Base-by-base conservation (phyloP, 805 yeast genomes). In the Wickerhamiella lipophila region DNA sequence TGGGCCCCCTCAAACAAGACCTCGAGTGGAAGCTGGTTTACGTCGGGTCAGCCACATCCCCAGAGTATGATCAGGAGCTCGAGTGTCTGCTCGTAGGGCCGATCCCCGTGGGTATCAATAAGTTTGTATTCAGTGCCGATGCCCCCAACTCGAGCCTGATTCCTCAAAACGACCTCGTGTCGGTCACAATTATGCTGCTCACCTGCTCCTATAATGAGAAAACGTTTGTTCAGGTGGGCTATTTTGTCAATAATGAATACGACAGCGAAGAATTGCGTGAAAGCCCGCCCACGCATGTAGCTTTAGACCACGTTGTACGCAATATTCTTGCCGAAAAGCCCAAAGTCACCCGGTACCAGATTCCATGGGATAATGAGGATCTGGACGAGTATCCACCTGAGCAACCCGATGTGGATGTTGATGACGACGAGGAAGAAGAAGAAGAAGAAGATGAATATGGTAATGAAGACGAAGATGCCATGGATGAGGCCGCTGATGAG, bases 81-180 rank as follows among this genome's bases (percentile, higher is more conserved):
- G 99, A 92, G 61, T 87, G 96, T 1, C 79, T 92, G 34, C 68
- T 92, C n/a, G 99, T 92, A 3, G 99, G 99, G 0, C 99, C 99
- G 0, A 95, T 92, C 1, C 99, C 98, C 0, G 95, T 92, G 1
- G 99, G 99, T 1, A 79, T 89, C 36, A 92, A 92, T 62, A 87
- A 89, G 65, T 92, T 92, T 59, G 74, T 88, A 9, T 83, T 92
- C 64, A 78, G 84, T 16, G 96, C 97, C 0, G 97, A 94, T 59
- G 95, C 99, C 0, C 99, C 99, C 1, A 79, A 89, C 1, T 94
- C 96, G 0, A 97, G 89, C 57, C 67, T 88, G 56, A 92, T 92
- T 55, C 99, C 99, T 0, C 96, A 96, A 2, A 81, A 86, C 56
- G 98, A 92, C 63, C 73, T 92, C 54, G 96, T 92, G 12, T 79